These are phyloP conservation scores for Xylariaceae sp. DNA, from an alignment of 2,329 filamentous ascomycete species.

Conservation along the genomic window DNA sequence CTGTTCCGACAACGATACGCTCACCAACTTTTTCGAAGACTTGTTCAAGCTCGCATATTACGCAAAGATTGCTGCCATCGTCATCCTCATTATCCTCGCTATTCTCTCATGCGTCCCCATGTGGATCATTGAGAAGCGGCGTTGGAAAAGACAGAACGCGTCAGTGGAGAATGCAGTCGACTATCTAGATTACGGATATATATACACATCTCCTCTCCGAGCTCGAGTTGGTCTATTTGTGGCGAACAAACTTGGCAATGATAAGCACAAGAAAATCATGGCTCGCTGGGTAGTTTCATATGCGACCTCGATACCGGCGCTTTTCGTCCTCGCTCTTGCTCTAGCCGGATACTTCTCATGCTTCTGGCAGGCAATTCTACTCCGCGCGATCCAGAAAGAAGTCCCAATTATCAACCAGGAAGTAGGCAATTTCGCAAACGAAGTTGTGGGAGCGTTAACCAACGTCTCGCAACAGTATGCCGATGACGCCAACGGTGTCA, in stretches of 20 bases:
- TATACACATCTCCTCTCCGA: conserved; percentile 76
- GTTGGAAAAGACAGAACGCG: conserved; percentile 70
- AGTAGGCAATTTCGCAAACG: conserved; percentile 73
- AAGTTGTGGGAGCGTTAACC: conserved; percentile 69
- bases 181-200: conserved; percentile 83
- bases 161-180: conserved; percentile 68
- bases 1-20: conserved; percentile 78
- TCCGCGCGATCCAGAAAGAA: conserved; percentile 67
- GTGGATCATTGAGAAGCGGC: conserved; percentile 73
- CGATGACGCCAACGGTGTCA: conserved; percentile 67
- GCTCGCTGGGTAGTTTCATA: conserved; percentile 83
- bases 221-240: conserved; percentile 67
- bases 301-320: conserved; percentile 74
- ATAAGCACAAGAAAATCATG: conserved; percentile 55
- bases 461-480: conserved; percentile 76
- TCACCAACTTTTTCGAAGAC: conserved; percentile 77
- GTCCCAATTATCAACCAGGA: conserved; percentile 70
- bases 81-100: conserved; percentile 68
- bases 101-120: conserved; percentile 72
- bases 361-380: conserved; percentile 76
- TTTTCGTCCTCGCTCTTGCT: conserved; percentile 83
- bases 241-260: conserved; percentile 57
- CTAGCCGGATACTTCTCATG: conserved; percentile 79
- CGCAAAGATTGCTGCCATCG: conserved; percentile 72
- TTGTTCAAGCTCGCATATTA: conserved; percentile 63